A percentile compares a stretch with the other conserved stretches of the same genome.
phyloP scores from a whole-genome alignment of 768 basidiomycete genomes.

The Gymnopilus junonius region DNA sequence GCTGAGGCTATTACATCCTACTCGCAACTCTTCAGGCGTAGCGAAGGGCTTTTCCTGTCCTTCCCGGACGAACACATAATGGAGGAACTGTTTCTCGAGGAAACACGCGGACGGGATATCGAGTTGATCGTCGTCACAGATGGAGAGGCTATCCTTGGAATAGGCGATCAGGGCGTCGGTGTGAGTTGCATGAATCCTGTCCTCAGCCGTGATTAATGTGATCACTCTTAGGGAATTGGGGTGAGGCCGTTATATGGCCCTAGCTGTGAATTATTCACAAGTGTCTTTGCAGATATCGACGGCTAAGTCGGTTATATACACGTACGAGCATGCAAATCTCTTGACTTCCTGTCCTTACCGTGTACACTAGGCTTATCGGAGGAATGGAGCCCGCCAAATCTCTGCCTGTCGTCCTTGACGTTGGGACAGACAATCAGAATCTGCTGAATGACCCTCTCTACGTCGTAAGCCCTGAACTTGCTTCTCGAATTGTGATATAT shows the following conservation, averaged over 20 bases:
- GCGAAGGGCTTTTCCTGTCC: slow-evolving; percentile 77
- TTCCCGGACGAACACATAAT: slow-evolving; percentile 65
- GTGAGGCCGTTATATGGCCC: slow-evolving; percentile 5
- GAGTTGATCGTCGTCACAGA: slow-evolving; percentile 86
- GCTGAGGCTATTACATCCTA: slow-evolving; percentile 85
- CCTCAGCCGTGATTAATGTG: neutral
- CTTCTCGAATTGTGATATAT: neutral
- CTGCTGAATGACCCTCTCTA: slow-evolving; percentile 69
- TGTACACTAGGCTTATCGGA: slow-evolving; percentile 53
- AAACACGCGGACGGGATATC: slow-evolving; percentile 61
- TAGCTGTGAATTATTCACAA: neutral
- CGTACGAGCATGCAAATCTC: slow-evolving; percentile 36
- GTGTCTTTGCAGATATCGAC: slow-evolving; percentile 59
- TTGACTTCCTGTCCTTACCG: neutral
- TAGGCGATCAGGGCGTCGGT: slow-evolving; percentile 69
- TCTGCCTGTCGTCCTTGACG: slow-evolving; percentile 68
- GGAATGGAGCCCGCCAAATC: slow-evolving; percentile 67
- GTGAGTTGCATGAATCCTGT: slow-evolving; percentile 35
- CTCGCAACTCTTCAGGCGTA: slow-evolving; percentile 80
- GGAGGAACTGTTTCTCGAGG: slow-evolving; percentile 78
- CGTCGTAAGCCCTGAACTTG: slow-evolving; percentile 49
- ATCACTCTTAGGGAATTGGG: slow-evolving; percentile 21
- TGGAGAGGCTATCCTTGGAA: slow-evolving; percentile 83
- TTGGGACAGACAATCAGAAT: slow-evolving; percentile 74
- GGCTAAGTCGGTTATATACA: slow-evolving; percentile 81